These are phyloP conservation scores for Gypsophila paniculata DNA, from an alignment of 179 eudicot genomes.

Conservation along the genomic window DNA sequence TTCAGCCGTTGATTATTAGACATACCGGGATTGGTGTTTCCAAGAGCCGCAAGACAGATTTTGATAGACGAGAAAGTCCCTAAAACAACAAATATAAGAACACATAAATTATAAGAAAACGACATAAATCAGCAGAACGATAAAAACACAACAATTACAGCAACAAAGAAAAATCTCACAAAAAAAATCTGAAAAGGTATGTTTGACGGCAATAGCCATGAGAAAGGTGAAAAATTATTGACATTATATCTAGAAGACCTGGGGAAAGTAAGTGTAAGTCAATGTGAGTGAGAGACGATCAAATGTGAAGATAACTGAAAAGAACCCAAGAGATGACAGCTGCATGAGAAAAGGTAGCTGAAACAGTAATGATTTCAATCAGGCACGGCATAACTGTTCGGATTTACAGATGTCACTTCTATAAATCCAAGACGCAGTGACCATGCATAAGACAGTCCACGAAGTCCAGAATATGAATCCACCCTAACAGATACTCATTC, in stretches of 20 bases:
- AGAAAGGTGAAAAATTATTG: neutral
- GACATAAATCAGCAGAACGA: neutral
- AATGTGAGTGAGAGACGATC: neutral
- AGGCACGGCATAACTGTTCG: neutral
- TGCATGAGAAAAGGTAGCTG: neutral
- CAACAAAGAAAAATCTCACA: neutral
- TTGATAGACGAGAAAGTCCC: slow-evolving; percentile 79
- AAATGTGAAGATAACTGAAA: neutral
- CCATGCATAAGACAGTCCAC: neutral
- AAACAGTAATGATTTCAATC: neutral
- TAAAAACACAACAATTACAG: neutral
- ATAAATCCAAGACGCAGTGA: neutral
- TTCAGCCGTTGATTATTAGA: neutral
- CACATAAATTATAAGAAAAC: neutral
- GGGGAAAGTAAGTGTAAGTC: neutral
- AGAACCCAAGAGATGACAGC: neutral
- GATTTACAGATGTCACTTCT: neutral
- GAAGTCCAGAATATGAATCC: neutral
- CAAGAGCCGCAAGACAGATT: slow-evolving; percentile 72
- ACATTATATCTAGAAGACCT: neutral
- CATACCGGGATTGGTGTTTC: slow-evolving; percentile 79
- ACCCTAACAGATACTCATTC: neutral
- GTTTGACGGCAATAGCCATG: neutral
- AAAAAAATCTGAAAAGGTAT: neutral
- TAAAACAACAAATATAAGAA: slow-evolving; percentile 31